Conservation (phyloP, 169 alveolate species). For the Cryptosporidium ryanae region DNA sequence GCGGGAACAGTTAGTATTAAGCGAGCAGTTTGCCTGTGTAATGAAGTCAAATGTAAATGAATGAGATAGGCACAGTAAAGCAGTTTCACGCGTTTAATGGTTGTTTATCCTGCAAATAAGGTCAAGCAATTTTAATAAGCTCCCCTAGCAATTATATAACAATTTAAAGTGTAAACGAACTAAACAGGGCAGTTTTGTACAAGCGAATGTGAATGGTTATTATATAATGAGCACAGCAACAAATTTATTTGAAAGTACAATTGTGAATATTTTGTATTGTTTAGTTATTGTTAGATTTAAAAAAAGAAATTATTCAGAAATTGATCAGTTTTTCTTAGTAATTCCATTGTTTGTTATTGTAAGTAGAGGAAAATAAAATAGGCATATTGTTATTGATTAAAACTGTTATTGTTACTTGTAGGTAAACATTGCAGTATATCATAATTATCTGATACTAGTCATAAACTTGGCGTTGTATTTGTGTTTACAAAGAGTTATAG, state of each 20-base stretch:
- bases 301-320: constrained; percentile 2
- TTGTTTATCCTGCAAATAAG: too few species aligned
- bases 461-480: neutral
- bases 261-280: neutral
- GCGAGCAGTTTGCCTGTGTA: too few species aligned
- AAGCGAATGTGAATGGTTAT: too few species aligned
- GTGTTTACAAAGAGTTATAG: constrained; percentile 21
- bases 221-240: neutral
- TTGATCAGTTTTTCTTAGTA: neutral
- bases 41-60: too few species aligned
- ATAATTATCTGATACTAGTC: neutral
- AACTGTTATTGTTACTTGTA: neutral
- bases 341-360: neutral
- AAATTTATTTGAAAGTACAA: neutral
- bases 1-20: too few species aligned
- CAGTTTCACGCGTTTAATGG: too few species aligned
- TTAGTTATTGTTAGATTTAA: neutral
- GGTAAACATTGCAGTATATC: neutral
- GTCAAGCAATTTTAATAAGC: too few species aligned
- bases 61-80: too few species aligned
- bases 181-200: too few species aligned
- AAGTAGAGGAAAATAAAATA: neutral
- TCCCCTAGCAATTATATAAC: too few species aligned
- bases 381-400: too few species aligned
- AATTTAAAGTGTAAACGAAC: too few species aligned